phyloP scores from a whole-genome alignment of 2,329 filamentous ascomycete species.

The Fusarium sp. region DNA sequence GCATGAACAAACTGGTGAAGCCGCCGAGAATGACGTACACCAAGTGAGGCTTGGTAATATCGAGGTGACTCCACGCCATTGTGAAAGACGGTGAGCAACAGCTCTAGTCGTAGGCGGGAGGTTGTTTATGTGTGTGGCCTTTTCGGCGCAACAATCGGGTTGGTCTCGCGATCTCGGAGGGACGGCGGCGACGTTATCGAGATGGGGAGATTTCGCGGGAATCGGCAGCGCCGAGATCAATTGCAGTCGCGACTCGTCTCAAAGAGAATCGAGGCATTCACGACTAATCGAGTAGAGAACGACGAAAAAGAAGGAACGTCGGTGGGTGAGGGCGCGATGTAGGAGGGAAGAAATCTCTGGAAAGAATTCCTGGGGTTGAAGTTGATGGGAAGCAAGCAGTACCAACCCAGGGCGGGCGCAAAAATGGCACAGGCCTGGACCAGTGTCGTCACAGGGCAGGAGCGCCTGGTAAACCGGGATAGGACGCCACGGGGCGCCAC shows the following conservation, averaged over 20 bases:
- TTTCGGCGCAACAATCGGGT: neutral
- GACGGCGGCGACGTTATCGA: conserved; percentile 25
- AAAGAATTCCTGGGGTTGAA: conserved; percentile 4
- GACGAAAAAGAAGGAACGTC: conserved; percentile 4
- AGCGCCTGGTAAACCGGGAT: conserved; percentile 24
- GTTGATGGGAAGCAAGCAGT: conserved; percentile 3
- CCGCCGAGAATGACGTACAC: conserved; percentile 98
- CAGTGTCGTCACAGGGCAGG: conserved; percentile 44
- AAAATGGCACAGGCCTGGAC: conserved; percentile 40
- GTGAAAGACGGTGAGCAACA: conserved; percentile 16
- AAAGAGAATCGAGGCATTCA: conserved; percentile 8
- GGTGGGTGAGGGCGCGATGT: neutral
- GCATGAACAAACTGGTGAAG: conserved; percentile 98
- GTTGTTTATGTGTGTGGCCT: conserved; percentile 15
- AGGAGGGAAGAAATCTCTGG: neutral
- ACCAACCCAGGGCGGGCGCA: neutral
- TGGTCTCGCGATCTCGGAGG: conserved; percentile 29
- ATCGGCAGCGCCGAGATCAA: conserved; percentile 34
- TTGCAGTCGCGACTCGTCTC: conserved; percentile 29
- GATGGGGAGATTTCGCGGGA: conserved; percentile 14
- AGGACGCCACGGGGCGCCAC: conserved; percentile 37
- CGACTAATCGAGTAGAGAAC: neutral
- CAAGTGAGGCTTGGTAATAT: conserved; percentile 94
- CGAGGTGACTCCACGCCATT: conserved; percentile 84
- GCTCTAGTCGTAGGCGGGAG: conserved; percentile 7